Base-by-base conservation (phyloP, 1,139 yeast species). In the Tardiomyces digboiensis region DNA sequence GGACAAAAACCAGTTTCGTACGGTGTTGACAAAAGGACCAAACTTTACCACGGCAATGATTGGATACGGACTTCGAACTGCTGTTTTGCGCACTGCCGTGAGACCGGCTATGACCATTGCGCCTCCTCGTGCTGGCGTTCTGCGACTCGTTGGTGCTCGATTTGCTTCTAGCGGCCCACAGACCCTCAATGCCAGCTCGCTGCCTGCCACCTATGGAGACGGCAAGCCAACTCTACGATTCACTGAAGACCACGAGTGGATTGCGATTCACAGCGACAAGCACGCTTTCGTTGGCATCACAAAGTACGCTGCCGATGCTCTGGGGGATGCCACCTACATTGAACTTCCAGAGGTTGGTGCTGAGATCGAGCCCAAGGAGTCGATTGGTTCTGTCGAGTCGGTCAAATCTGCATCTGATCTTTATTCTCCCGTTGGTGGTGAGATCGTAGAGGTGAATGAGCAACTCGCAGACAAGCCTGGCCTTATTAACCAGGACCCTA, bases 171-270 rank as follows among this genome's bases (percentile, higher is more conserved):
- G 16, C 10, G 33, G 8, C 33, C 12, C 12, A 16, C 78, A 74
- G 61, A 67, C 65, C 51, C 60, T 80, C 52, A 76, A 75, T 64
- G 67, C 72, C 42, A 71, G 70, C 33, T 72, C 83, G 7, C 67
- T 70, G 49, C 81, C 73, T 36, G 71, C 68, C 64, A 72, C 71
- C 51, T 75, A 76, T 64, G 67, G 78, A 44, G 62, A 54, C 38
- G 51, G 52, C 38, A 46, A 47, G 39, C 65, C 65, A 29, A 42
- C 47, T 20, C 75, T 84, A 52, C 80, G 77, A 65, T 89, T 78
- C 71, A 86, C 98, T 16, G 70, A 73, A 45, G 97, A 91, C 60
- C 99, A 91, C 70, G 99, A 91, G 70, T 91, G 97, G 97, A 70
- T 93, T 49, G 91, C 95, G 2, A 72, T 80, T 42, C 93, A 85